Conservation (phyloP, 805 yeast genomes). For the Lipomyces mesembrius region DNA sequence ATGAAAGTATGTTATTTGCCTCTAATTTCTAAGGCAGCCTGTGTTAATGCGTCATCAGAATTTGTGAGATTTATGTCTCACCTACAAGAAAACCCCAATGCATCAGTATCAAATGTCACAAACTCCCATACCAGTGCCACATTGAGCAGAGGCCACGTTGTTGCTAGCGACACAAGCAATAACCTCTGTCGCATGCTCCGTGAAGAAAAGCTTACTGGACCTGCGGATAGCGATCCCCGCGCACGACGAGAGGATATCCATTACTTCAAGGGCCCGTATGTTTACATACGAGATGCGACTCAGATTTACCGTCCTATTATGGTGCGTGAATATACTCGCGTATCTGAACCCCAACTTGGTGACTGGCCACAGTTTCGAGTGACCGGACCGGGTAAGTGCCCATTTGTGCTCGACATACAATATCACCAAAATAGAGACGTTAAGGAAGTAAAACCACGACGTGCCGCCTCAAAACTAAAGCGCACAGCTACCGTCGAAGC, state of each 20-base stretch:
- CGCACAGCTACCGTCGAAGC: constrained; percentile 16
- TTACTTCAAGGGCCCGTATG: constrained; percentile 74
- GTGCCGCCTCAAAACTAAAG: constrained; percentile 10
- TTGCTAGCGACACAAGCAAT: constrained; percentile 24
- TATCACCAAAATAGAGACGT: constrained; percentile 8
- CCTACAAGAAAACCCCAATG: constrained; percentile 25
- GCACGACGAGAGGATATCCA: constrained; percentile 84
- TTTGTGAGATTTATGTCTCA: constrained; percentile 29
- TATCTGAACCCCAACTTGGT: constrained; percentile 48
- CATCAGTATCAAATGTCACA: neutral
- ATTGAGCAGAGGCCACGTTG: constrained; percentile 1
- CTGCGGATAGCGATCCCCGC: constrained; percentile 84
- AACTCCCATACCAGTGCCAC: neutral
- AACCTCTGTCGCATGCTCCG: constrained; percentile 62
- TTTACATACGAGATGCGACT: constrained; percentile 78
- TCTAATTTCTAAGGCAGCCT: neutral
- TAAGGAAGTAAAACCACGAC: constrained; percentile 10
- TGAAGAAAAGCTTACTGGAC: constrained; percentile 84
- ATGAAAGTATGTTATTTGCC: constrained; percentile 53
- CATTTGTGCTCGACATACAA: constrained; percentile 61
- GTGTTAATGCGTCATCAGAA: constrained; percentile 14
- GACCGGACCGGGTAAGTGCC: constrained; percentile 76
- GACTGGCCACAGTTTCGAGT: constrained; percentile 65
- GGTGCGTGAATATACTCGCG: constrained; percentile 73
- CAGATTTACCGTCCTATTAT: constrained; percentile 81